These are phyloP conservation scores for Gremmenia infestans DNA, from an alignment of 2,329 filamentous ascomycete species.

Conservation along the genomic window DNA sequence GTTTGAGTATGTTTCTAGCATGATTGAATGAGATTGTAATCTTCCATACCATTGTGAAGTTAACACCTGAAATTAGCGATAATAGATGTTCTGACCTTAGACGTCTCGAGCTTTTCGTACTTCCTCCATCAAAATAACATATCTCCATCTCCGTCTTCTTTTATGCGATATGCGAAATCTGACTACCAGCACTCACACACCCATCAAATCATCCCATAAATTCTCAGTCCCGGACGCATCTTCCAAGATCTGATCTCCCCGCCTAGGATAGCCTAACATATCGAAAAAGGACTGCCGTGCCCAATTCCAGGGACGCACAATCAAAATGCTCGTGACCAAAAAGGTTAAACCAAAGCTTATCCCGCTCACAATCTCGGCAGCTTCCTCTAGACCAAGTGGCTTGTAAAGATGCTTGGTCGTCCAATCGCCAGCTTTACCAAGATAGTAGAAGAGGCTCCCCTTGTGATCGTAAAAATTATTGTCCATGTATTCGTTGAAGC, in stretches of 20 bases:
- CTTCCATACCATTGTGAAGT: too few relatives aligned
- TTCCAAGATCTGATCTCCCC: neutral
- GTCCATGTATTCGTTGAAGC: neutral
- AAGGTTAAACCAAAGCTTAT: neutral
- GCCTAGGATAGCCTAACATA: neutral
- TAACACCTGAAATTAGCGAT: too few relatives aligned
- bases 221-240: neutral
- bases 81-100: too few relatives aligned
- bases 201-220: too few relatives aligned
- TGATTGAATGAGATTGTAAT: too few relatives aligned
- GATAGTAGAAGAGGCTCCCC: neutral
- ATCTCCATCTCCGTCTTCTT: too few relatives aligned
- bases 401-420: neutral
- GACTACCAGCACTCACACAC: too few relatives aligned
- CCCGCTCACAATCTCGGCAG: neutral
- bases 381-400: neutral
- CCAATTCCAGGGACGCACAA: neutral
- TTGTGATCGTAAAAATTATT: neutral
- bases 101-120: too few relatives aligned
- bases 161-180: too few relatives aligned
- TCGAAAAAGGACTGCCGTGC: neutral
- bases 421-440: neutral
- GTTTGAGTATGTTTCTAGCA: too few relatives aligned
- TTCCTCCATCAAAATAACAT: too few relatives aligned
- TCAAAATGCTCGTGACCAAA: neutral